phyloP scores from a whole-genome alignment of 306 rosid genomes.

The Trifolium dubium region DNA sequence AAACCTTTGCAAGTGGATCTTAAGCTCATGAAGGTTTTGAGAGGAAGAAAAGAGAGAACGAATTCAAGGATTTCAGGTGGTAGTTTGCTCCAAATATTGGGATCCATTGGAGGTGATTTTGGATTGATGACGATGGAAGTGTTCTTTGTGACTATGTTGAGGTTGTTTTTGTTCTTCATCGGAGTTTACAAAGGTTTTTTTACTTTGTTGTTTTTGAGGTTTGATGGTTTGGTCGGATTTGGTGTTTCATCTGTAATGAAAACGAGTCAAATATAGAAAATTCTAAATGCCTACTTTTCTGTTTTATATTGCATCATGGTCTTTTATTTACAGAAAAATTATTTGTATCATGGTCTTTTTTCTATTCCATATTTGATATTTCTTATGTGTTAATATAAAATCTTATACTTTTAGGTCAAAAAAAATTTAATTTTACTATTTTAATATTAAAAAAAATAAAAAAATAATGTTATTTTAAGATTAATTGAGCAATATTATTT shows the following conservation, averaged over 20 bases:
- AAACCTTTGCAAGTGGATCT: slow-evolving; percentile 86
- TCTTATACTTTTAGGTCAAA: no score
- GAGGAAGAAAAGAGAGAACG: slow-evolving; percentile 73
- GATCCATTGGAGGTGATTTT: slow-evolving; percentile 63
- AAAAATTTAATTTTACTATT: no score
- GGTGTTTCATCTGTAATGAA: slow-evolving; percentile 9
- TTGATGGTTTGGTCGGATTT: slow-evolving; percentile 16
- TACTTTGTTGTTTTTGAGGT: not conserved
- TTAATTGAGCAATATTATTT: no score
- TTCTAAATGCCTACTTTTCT: no score
- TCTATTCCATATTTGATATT: no score
- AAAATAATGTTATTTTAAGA: no score
- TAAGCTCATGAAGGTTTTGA: slow-evolving; percentile 61
- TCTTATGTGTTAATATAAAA: no score
- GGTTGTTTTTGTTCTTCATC: slow-evolving; percentile 32
- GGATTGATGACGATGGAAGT: not conserved
- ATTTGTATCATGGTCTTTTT: no score
- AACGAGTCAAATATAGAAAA: not conserved
- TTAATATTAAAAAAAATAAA: no score
- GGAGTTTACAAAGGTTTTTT: slow-evolving; percentile 17
- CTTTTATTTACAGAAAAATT: no score
- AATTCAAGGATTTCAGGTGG: slow-evolving; percentile 75
- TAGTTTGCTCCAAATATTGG: slow-evolving; percentile 73
- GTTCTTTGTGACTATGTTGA: not conserved
- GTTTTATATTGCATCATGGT: no score